phyloP scores from a whole-genome alignment of 2,329 filamentous ascomycete species.

The Dryadomyces quercus-mongolicae region DNA sequence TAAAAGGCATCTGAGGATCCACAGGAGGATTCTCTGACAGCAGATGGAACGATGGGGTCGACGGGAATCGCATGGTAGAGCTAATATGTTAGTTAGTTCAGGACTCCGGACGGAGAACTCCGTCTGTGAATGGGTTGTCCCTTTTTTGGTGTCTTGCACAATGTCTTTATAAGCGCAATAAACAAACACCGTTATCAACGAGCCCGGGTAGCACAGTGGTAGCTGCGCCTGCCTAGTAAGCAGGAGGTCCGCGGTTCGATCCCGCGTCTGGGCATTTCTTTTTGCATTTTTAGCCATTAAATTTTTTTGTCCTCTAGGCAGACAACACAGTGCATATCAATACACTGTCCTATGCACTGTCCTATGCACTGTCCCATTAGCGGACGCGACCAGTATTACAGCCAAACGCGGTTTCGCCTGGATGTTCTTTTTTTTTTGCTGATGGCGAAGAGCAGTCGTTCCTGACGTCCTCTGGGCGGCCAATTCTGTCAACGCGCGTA shows the following conservation, averaged over 20 bases:
- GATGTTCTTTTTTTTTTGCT: not conserved
- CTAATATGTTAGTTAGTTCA: too few species aligned
- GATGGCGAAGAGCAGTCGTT: not conserved
- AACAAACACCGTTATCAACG: not conserved
- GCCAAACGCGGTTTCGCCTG: not conserved
- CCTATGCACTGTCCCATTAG: not conserved
- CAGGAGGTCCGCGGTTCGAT: constrained; percentile 14
- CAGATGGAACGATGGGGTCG: too few species aligned
- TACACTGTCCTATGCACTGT: not conserved
- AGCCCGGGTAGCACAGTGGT: constrained; percentile 14
- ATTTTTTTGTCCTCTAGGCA: not conserved
- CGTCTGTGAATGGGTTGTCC: too few species aligned
- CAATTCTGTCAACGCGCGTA: too few species aligned
- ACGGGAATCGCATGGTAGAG: too few species aligned
- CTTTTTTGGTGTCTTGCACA: not conserved
- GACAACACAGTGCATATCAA: not conserved
- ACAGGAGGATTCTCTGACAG: too few species aligned
- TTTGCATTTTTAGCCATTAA: not conserved
- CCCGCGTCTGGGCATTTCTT: constrained; percentile 12
- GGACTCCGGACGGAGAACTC: too few species aligned
- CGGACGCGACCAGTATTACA: not conserved
- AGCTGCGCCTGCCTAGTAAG: constrained; percentile 14
- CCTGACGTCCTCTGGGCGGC: not conserved
- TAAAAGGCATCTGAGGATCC: too few species aligned
- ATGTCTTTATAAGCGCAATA: not conserved